Percentiles rank a stretch among this genome's conserved stretches.
phyloP scores from a whole-genome alignment of 495 filamentous ascomycete species.

The Chaetomium tenue region DNA sequence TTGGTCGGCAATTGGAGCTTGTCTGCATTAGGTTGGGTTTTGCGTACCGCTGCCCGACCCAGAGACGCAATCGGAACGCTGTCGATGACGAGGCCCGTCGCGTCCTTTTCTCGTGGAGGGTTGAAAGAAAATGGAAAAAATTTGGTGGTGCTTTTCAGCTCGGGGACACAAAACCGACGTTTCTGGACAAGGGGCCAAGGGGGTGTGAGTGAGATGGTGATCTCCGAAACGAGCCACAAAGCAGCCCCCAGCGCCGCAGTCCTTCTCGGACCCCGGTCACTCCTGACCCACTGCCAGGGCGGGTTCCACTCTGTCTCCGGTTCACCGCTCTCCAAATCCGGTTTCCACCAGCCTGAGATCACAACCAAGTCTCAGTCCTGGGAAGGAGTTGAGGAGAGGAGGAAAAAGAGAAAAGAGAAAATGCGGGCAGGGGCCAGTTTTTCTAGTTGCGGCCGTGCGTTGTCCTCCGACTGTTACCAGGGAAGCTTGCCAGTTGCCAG shows the following conservation, averaged over 20 bases:
- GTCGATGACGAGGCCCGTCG: constrained; percentile 13
- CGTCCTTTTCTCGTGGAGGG: constrained; percentile 3
- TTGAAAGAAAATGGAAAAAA: neutral
- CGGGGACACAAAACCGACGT: neutral
- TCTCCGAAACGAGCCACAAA: constrained; percentile 23
- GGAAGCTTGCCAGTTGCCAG: constrained; percentile 18
- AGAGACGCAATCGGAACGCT: constrained; percentile 10
- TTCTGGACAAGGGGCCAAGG: constrained; percentile 25
- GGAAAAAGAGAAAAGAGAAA: neutral
- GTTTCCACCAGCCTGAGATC: constrained; percentile 6
- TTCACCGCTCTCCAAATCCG: constrained; percentile 11
- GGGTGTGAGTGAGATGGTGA: constrained; percentile 19
- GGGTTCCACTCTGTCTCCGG: constrained; percentile 13
- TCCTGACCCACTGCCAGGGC: constrained; percentile 12
- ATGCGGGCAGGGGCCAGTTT: constrained; percentile 17
- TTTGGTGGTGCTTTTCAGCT: neutral
- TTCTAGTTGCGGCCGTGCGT: constrained; percentile 15
- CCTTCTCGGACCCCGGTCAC: constrained; percentile 18
- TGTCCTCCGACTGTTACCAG: neutral
- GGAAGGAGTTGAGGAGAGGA: constrained; percentile 6
- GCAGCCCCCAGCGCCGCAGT: constrained; percentile 17
- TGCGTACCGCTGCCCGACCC: constrained; percentile 19
- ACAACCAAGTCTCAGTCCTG: constrained; percentile 1
- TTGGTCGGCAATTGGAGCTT: constrained; percentile 1
- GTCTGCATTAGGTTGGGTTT: constrained; percentile 3